Evolutionary conservation across 768 basidiomycete species (phyloP).

Genomic region (Mycena rebaudengoi): DNA sequence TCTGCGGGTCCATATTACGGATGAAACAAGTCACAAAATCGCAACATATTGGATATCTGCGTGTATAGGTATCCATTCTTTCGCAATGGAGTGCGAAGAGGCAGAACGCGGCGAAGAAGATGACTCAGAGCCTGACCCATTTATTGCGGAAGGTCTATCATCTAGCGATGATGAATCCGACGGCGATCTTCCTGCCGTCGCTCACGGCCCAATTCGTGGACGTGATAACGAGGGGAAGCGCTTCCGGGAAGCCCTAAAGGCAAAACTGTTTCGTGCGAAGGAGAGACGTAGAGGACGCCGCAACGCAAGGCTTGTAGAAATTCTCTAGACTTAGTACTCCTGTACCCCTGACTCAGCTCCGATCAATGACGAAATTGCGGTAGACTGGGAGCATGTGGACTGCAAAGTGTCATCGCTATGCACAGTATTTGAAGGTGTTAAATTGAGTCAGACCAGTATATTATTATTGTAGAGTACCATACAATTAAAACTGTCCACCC

Average conservation of each 20-base stretch:
- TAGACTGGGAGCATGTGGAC: too few relatives aligned
- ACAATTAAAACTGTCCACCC: too few relatives aligned
- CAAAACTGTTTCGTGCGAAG: neutral
- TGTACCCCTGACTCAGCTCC: too few relatives aligned
- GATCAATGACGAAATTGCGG: too few relatives aligned
- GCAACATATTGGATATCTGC: slow-evolving; percentile 37
- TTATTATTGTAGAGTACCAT: too few relatives aligned
- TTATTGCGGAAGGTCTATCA: neutral
- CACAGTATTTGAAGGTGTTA: too few relatives aligned
- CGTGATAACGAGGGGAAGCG: neutral
- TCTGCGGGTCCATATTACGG: slow-evolving; percentile 2
- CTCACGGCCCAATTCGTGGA: too few relatives aligned
- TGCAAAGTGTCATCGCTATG: too few relatives aligned
- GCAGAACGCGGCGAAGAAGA: slow-evolving; percentile 12
- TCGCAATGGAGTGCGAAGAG: slow-evolving; percentile 33
- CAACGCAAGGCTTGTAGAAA: neutral
- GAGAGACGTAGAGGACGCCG: neutral
- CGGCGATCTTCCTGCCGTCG: too few relatives aligned
- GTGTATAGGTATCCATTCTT: slow-evolving; percentile 34
- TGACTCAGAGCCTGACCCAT: neutral
- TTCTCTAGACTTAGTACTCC: too few relatives aligned
- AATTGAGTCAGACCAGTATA: too few relatives aligned
- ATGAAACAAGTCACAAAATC: slow-evolving; percentile 26
- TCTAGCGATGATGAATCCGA: too few relatives aligned
- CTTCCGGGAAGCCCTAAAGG: neutral